Base-by-base conservation (phyloP, 2,329 filamentous ascomycete genomes). In the Fusarium sp. region DNA sequence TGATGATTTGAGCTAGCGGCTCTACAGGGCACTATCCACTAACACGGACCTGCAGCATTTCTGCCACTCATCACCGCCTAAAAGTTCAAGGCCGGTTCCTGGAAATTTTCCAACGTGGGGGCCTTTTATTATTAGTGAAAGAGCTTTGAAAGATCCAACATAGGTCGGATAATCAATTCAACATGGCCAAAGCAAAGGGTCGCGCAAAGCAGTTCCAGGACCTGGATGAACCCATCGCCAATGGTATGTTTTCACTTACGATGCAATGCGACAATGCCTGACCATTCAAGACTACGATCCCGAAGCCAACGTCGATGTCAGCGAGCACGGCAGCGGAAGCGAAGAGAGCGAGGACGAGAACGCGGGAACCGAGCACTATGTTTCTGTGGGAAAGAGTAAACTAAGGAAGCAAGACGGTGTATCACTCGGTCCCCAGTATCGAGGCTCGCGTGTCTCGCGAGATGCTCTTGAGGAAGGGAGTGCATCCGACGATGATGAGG, bases 281-380 rank as follows among this genome's bases (percentile, higher is more conserved):
- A 69, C 50, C 9, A 13, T 39, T 38, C 29, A 47, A 43, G 92
- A 96, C 72, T 88, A 90, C 71, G 92, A 96, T 72, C 91, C 91
- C 0, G 92, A 96, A 78, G 86, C 84, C 65, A 84, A 87, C 59
- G 79, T 78, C 15, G 81, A 82, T 14, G 83, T 81, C 52, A 83
- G 84, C 51, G 84, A 84, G 38, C 80, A 74, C 13, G 83, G 79
- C 46, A 85, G 82, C 39, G 81, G 75, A 27, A 82, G 78, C 63
- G 79, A 78, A 15, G 79, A 76, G 14, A 81, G 80, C 67, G 79
- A 77, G 6, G 78, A 82, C 25, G 81, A 81, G 43, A 77, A 84
- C 57, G 81, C 82, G 10, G 92, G 90, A 17, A 90, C 93, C 29
- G 94, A 97, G 70, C 94, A 98, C 73, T 98, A 98, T 72, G 84